Conservation (phyloP, 176 grass and related monocot genomes). For the Avena insularis region DNA sequence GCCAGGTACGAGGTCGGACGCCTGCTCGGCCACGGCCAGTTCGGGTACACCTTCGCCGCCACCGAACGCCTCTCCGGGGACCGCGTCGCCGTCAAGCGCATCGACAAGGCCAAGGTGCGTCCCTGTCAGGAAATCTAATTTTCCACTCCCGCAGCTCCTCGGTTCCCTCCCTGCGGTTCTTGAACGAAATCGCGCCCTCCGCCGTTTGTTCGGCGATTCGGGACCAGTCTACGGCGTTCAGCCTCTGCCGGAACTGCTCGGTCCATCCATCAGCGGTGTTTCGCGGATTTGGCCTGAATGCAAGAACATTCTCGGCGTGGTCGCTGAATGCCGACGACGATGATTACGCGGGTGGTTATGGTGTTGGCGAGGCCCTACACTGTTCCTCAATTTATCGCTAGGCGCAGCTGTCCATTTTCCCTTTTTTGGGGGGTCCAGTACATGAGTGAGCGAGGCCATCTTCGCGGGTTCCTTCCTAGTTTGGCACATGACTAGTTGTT, state of each 20-base stretch:
- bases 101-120: slow-evolving; percentile 93
- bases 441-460: background rate
- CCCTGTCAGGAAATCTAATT: background rate
- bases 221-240: background rate
- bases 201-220: background rate
- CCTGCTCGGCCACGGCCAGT: slow-evolving; percentile 95
- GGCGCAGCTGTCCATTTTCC: background rate
- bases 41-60: slow-evolving; percentile 95
- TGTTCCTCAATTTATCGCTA: background rate
- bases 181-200: background rate
- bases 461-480: background rate
- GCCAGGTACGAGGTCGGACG: slow-evolving; percentile 79
- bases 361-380: background rate
- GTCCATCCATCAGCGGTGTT: background rate
- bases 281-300: background rate
- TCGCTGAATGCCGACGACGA: background rate
- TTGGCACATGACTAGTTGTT: slow-evolving; percentile 23
- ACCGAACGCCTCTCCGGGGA: slow-evolving; percentile 71
- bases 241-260: background rate
- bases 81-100: slow-evolving; percentile 93
- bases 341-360: background rate
- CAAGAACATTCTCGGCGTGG: background rate
- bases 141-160: background rate
- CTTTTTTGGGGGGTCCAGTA: background rate
- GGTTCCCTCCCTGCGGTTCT: background rate